Base-by-base conservation (phyloP, 176 grass and related monocot species). In the Eleusine indica region DNA sequence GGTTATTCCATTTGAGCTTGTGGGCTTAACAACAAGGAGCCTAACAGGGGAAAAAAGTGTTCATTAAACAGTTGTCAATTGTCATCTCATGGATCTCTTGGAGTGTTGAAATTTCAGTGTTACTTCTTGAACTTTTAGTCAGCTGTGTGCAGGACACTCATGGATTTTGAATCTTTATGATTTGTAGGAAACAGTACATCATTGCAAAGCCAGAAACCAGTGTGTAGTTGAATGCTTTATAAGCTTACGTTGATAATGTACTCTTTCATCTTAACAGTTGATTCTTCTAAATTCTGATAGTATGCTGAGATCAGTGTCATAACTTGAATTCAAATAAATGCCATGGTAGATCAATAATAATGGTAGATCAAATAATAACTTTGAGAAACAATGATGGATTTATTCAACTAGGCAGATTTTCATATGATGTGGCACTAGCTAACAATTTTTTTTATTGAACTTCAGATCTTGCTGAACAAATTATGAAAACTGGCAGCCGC, bases 401-500 rank as follows among this genome's bases (percentile, higher is more conserved):
- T 71, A 63, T 81, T 49, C 17, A 86, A 30, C 44, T 58, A 13
- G 14, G 49, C 25, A 73, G 16, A 73, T 60, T 72, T 69, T 16
- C 64, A 58, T 76, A 58, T 18, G 13, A 35, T 73, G 61, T 60
- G 30, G 9, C 44, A 70, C 53, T 74, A 21, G 22, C 28, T 68
- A 61, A 78, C 17, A 66, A 13, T 29, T 85, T 79, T 47, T 7
- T 54, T 57, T 75, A 83, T 81, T 86, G 68, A 48, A 83, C 67
- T 76, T 43, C 65, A 94, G 91, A 94, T 82, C 52, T 97, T 30
- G 82, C 71, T 4, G 58, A 62, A 10, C 83, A 88, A 86, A 74
- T 94, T 19, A 28, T 78, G 70, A 73, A 38, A 40, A 81, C 44
- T 69, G 74, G 48, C 40, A 28, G 3, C 66, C 58, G 68, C 30